Evolutionary conservation across 2,329 filamentous ascomycete species (phyloP), one percentile per base, ranked within the genome.

Genomic region (Harringtonia aguacate): DNA sequence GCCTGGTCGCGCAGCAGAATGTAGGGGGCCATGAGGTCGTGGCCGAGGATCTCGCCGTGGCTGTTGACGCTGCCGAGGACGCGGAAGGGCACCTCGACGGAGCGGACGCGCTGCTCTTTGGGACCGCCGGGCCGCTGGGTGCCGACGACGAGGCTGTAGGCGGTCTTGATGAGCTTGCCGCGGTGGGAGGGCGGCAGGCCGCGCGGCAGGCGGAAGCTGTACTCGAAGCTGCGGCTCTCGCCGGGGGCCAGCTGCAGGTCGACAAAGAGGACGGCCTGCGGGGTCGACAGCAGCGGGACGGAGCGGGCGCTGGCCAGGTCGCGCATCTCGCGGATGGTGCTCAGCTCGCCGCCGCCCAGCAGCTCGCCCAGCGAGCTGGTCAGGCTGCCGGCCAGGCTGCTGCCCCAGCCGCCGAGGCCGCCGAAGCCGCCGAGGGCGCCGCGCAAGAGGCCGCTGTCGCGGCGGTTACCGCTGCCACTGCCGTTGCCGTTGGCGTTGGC

Each of bases 251-350:
- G 73, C 54, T 84, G 80, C 45, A 98, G 68, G 61, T 98, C 89
- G 43, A 98, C 92, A 60, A 98, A 98, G 13, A 98, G 67, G 48
- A 98, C 86, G 2, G 88, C 95, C 63, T 97, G 92, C 1, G 90
- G 89, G 6, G 90, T 97, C 15, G 86, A 92, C n/a, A 98, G 72
- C 38, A 98, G 68, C 0, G 92, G 92, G 36, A 98, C 82, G 3
- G 86, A 84, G 58, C 87, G 89, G 28, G 87, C 84, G 59, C 84
- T 92, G 22, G 84, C 84, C 41, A 84, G 82, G 4, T 85, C 86
- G 51, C 89, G 83, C 86, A 97, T 95, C 58, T 97, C 89, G 56
- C 89, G 88, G 58, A 98, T 89, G 47, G 84, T 94, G 64, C 90
- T 94, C 52, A 94, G 77, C 56, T 95, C 89, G 43, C 82, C 81